phyloP scores from a whole-genome alignment of 129 eudicot species.

The Flaveria trinervia region DNA sequence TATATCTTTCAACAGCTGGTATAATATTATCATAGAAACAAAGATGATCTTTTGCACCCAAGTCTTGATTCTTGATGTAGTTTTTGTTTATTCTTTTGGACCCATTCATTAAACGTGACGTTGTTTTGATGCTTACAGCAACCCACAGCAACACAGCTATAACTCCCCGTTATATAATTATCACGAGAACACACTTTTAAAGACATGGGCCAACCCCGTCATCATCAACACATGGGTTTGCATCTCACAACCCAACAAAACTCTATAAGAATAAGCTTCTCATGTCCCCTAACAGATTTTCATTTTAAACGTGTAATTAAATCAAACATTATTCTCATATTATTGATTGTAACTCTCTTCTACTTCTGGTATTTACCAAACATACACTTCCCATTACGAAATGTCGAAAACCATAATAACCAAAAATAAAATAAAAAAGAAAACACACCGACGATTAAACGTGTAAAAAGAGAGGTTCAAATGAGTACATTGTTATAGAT shows the following conservation, averaged over 20 bases:
- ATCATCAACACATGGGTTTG: slow-evolving; percentile 37
- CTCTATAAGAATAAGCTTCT: slow-evolving; percentile 29
- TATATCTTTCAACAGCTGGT: background rate
- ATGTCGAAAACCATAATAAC: background rate
- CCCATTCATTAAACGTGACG: background rate
- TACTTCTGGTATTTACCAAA: slow-evolving; percentile 1
- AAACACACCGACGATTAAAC: background rate
- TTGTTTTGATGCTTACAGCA: slow-evolving; percentile 30
- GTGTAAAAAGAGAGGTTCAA: background rate
- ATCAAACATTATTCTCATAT: slow-evolving; percentile 1
- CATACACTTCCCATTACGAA: slow-evolving; percentile 7
- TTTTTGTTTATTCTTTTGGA: background rate
- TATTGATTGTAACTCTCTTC: slow-evolving; percentile 13
- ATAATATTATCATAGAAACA: background rate
- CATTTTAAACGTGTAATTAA: slow-evolving; percentile 23
- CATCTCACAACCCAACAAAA: slow-evolving; percentile 27
- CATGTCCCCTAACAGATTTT: slow-evolving; percentile 36
- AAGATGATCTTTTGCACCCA: background rate
- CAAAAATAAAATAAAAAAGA: no score
- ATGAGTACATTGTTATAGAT: slow-evolving; percentile 21
- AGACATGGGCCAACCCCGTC: slow-evolving; percentile 38
- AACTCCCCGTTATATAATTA: slow-evolving; percentile 1
- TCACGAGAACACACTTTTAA: slow-evolving; percentile 15
- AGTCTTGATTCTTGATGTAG: background rate
- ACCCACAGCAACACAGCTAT: slow-evolving; percentile 34